Evolutionary conservation across 306 rosid species (phyloP).

Genomic region (Trifolium pratense): DNA sequence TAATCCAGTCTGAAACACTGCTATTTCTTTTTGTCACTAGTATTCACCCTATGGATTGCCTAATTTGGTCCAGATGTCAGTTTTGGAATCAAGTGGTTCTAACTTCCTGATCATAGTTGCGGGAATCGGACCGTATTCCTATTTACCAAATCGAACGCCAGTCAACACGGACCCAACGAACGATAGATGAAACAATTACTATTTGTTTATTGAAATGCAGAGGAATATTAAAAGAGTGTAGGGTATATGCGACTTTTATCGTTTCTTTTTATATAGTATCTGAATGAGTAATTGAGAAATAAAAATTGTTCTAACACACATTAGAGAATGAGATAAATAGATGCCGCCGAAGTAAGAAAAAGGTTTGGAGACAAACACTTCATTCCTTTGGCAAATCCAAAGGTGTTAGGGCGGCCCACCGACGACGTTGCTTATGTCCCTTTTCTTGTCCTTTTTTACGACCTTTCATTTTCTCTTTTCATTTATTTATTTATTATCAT

Average conservation of each 20-base stretch:
- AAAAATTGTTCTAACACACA: neutral
- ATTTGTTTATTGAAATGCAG: neutral
- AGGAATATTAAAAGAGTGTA: neutral
- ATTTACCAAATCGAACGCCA: too few species aligned
- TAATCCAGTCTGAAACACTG: too few species aligned
- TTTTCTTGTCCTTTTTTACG: conserved; percentile 45
- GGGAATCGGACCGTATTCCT: too few species aligned
- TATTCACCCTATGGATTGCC: too few species aligned
- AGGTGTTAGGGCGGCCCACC: conserved; percentile 70
- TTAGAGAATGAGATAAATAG: conserved; percentile 33
- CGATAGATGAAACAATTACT: too few species aligned
- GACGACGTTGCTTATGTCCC: conserved; percentile 66
- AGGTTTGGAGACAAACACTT: conserved; percentile 72
- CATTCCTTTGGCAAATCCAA: conserved; percentile 92
- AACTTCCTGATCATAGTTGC: too few species aligned
- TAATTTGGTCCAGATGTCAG: too few species aligned
- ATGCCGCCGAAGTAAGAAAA: conserved; percentile 49
- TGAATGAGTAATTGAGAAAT: neutral
- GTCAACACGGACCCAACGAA: too few species aligned
- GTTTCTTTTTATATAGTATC: neutral
- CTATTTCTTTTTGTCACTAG: too few species aligned
- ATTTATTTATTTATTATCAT: neutral
- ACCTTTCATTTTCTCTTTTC: conserved; percentile 12
- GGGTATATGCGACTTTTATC: conserved; percentile 4
- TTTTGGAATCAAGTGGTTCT: too few species aligned